phyloP scores from a whole-genome alignment of 768 basidiomycete species.

The Tulasnella sp. region DNA sequence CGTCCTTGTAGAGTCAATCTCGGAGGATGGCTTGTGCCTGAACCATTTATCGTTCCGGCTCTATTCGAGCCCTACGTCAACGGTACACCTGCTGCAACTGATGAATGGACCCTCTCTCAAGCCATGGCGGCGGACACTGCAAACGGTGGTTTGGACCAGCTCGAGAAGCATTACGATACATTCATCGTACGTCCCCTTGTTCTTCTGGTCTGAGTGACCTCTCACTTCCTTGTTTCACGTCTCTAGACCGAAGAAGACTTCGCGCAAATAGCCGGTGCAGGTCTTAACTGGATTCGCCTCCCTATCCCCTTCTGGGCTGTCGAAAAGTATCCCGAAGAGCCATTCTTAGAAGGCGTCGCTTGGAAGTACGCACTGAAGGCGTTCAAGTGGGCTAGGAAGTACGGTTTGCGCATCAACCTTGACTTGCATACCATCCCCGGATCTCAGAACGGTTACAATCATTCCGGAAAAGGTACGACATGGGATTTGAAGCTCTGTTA shows the following conservation, averaged over 20 bases:
- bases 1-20: constrained; percentile 70
- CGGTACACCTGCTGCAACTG: constrained; percentile 50
- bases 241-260: constrained; percentile 89
- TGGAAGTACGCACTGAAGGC: constrained; percentile 95
- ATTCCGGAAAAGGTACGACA: constrained; percentile 60
- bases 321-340: constrained; percentile 71
- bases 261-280: constrained; percentile 87
- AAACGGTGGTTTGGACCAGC: constrained; percentile 48
- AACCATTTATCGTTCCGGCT: constrained; percentile 53
- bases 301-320: constrained; percentile 92
- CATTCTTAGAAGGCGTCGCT: constrained; percentile 71
- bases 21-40: constrained; percentile 78
- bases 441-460: constrained; percentile 92
- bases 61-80: constrained; percentile 66
- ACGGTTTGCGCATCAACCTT: constrained; percentile 89
- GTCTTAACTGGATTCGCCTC: constrained; percentile 90
- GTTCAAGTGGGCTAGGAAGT: constrained; percentile 92
- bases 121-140: constrained; percentile 65
- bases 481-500: neutral
- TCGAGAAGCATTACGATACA: constrained; percentile 88
- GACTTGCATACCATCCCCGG: constrained; percentile 57
- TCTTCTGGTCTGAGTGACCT: constrained; percentile 6
- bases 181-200: constrained; percentile 64
- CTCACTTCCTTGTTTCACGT: neutral
- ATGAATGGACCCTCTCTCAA: constrained; percentile 78